Evolutionary conservation across 1,284 basidiomycete genomes (phyloP), one percentile per base, ranked within the genome.

Genomic region (Trichosporon sp.): DNA sequence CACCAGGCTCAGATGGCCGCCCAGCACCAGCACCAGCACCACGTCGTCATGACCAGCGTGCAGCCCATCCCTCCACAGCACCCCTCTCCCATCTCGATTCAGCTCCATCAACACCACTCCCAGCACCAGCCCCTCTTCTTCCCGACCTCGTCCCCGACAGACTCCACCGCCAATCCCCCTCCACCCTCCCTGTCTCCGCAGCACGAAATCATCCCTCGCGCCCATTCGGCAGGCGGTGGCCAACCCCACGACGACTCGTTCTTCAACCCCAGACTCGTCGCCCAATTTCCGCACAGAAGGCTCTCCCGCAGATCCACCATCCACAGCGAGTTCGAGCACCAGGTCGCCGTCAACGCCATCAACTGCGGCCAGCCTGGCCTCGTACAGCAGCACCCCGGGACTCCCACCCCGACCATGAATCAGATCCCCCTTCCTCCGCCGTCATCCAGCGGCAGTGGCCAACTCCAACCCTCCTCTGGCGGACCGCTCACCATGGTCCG

Each of bases 181-280:
- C 56, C 56, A 31, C 53, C 53, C 27, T 2, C 53, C n/a, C 56
- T 47, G 1, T 62, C 60, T 27, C 56, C 67, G 13, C 63, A 66
- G 21, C 65, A 70, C n/a, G 74, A 75, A 4, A 62, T 75, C 12
- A 62, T 75, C 12, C 67, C 71, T n/a, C 69, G 75, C 5, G 72
- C 73, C 35, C 75, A 76, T 25, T 68, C 72, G 1, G 68, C 68
- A 2, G 73, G 74, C 64, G 71, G 73, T 60, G 29, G 4, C 60
- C 74, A n/a, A 71, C 42, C 34, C 42, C 69, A 23, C 56, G 68
- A 70, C 15, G 73, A 73, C 38, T 63, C 65, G 3, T 73, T 67
- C 53, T 66, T 62, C 62, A 44, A 70, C 64, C 42, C 58, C 25
- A 58, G 62, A n/a, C 60, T 64, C 31, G 4, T 70, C 29, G 68